These are phyloP conservation scores for Lentinula aciculospora DNA, from an alignment of 768 basidiomycete species.

Conservation along the genomic window DNA sequence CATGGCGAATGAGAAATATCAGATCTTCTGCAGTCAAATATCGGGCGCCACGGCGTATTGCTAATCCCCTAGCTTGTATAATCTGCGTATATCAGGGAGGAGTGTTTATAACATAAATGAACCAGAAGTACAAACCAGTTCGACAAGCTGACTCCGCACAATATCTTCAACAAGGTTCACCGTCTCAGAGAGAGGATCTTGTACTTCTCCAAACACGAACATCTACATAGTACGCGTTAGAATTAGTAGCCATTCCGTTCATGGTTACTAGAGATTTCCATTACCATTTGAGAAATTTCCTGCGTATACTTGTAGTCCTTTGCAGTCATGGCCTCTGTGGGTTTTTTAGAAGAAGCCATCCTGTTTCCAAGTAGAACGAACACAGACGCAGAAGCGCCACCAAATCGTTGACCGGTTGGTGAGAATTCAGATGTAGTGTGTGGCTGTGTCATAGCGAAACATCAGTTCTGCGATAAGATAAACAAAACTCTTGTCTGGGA, in stretches of 20 bases:
- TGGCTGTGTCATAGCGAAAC: too few relatives aligned
- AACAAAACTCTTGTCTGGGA: too few relatives aligned
- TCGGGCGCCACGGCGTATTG: conserved; percentile 77
- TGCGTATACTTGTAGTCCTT: conserved; percentile 84
- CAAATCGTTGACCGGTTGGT: too few relatives aligned
- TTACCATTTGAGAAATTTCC: conserved; percentile 93
- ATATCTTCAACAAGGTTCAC: conserved; percentile 96
- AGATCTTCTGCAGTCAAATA: conserved; percentile 91
- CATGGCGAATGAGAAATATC: conserved; percentile 93
- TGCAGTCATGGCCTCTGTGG: conserved; percentile 12
- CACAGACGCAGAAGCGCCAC: too few relatives aligned
- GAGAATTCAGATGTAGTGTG: too few relatives aligned
- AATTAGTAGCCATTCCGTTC: background rate
- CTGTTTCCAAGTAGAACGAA: too few relatives aligned
- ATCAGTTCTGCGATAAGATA: too few relatives aligned
- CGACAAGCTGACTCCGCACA: conserved; percentile 83
- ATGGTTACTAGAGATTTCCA: conserved; percentile 3
- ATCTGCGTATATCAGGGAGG: conserved; percentile 43
- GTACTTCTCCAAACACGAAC: conserved; percentile 96
- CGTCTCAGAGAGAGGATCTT: conserved; percentile 82
- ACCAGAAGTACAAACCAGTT: conserved; percentile 54
- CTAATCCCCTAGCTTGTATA: conserved; percentile 81
- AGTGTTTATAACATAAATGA: background rate
- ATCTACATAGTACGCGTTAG: conserved; percentile 43
- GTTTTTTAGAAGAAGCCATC: conserved; percentile 9